phyloP scores from a whole-genome alignment of 1,284 basidiomycete species.

The Stygiomarasmius scandens region DNA sequence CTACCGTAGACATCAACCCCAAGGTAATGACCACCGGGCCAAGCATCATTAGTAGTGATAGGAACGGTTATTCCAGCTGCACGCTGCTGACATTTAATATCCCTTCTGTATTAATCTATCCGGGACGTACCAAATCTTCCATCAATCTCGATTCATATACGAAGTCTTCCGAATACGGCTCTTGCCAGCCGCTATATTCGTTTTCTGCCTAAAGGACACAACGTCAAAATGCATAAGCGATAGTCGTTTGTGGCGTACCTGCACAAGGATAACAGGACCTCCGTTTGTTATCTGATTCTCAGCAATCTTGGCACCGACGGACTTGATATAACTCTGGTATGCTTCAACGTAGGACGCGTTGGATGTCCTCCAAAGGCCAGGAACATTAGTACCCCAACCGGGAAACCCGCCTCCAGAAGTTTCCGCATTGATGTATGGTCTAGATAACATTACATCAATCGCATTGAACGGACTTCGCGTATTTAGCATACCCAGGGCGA shows the following conservation, averaged over 20 bases:
- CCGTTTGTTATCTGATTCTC: constrained; percentile 54
- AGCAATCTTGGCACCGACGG: constrained; percentile 43
- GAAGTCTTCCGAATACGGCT: constrained; percentile 45
- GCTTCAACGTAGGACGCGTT: constrained; percentile 48
- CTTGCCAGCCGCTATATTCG: constrained; percentile 47
- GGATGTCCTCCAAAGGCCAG: constrained; percentile 47
- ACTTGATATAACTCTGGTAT: constrained; percentile 42
- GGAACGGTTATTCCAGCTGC: constrained; percentile 48
- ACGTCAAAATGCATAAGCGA: background rate
- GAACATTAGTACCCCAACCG: constrained; percentile 50
- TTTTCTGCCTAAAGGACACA: constrained; percentile 58
- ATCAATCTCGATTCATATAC: constrained; percentile 44
- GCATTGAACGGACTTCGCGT: too few relatives aligned
- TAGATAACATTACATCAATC: too few relatives aligned
- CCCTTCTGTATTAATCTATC: constrained; percentile 2
- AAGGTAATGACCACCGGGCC: constrained; percentile 45
- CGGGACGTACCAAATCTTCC: constrained; percentile 36
- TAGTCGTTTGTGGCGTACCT: constrained; percentile 31
- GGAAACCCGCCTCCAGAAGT: constrained; percentile 54
- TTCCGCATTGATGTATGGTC: constrained; percentile 60
- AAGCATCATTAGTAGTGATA: constrained; percentile 48
- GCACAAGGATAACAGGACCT: constrained; percentile 56
- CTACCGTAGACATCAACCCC: constrained; percentile 49
- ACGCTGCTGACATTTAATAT: constrained; percentile 29
- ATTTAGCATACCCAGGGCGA: constrained; percentile 49